A percentile compares a stretch with the other conserved stretches of the same genome.
These are phyloP conservation scores for Phytophthora vignae DNA, from an alignment of 352 stramenopile genomes.

Conservation along the genomic window DNA sequence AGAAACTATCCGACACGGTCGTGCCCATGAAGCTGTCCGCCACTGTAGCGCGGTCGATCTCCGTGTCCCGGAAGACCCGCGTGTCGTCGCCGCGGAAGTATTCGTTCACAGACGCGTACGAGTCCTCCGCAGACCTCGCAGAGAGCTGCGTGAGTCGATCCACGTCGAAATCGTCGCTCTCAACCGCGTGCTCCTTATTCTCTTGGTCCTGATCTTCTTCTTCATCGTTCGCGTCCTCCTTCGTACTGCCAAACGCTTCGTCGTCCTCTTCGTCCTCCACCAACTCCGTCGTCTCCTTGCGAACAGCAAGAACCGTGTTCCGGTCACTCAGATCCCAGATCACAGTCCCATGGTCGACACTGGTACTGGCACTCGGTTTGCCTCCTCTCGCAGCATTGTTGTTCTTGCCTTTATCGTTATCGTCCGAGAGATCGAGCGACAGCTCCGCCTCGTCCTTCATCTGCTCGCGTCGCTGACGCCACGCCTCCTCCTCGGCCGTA, in stretches of 20 bases:
- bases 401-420: constrained; percentile 7
- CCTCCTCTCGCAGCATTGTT: not conserved
- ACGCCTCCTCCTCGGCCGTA: constrained; percentile 40
- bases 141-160: constrained; percentile 31
- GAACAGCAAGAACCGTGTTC: constrained; percentile 23
- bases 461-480: constrained; percentile 38
- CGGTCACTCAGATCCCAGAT: constrained; percentile 38
- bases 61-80: constrained; percentile 42
- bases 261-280: constrained; percentile 48
- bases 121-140: constrained; percentile 34
- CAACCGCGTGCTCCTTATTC: constrained; percentile 10
- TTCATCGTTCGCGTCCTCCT: constrained; percentile 34
- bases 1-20: constrained; percentile 22
- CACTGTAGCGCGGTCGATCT: constrained; percentile 27
- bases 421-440: constrained; percentile 22
- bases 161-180: constrained; percentile 3
- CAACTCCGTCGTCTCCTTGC: constrained; percentile 23
- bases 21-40: constrained; percentile 26
- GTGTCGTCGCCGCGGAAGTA: constrained; percentile 28
- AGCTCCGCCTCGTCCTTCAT: constrained; percentile 37
- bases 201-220: constrained; percentile 27
- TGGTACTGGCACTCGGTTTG: not conserved
- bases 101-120: constrained; percentile 36
- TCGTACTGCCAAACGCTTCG: constrained; percentile 33
- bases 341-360: constrained; percentile 7